Evolutionary conservation across 805 yeast species (phyloP), one percentile per base, ranked within the genome.

Genomic region (Tetrapisispora iriomotensis): DNA sequence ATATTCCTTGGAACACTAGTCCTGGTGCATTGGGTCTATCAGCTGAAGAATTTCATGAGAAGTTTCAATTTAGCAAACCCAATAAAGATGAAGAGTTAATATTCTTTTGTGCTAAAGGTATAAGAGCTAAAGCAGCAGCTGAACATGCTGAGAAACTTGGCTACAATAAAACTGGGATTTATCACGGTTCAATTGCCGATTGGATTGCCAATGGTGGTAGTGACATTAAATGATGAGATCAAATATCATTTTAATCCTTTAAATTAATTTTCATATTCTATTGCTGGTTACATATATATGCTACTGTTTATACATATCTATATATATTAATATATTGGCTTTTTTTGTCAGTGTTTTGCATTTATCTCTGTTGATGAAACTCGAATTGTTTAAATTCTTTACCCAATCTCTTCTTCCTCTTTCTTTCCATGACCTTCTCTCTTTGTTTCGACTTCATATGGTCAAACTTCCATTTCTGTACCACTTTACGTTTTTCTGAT

Each of bases 51-150:
- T 87, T 87, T 51, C 67, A 72, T 51, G 77, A 77, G 23, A 69
- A 74, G 31, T 84, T 86, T 58, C 87, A 88, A 2, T 75, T 83
- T 49, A 65, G 66, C 8, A 87, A 86, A 66, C 96, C 96, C 6
- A 49, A 58, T 14, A 58, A 64, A 36, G 73, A 73, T 34, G 71
- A 78, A 52, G 78, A 80, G 45, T 66, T 87, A 53, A 71, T 85
- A 17, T 83, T 87, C 62, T 83, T 83, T 65, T 87, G 96, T 61
- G 76, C 82, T 37, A 88, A 83, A 7, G 96, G 96, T 37, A 84
- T 82, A 39, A 75, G 96, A 63, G 78, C 87, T 24, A 68, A 82
- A 24, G 81, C 82, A 45, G 83, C 94, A 27, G 92, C 82, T 59
- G 82, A 79, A 51, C 71, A 82, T 53, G 95, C 95, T 12, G 70